Conservation (phyloP, 1,284 basidiomycete genomes). For the Melampsora americana region DNA sequence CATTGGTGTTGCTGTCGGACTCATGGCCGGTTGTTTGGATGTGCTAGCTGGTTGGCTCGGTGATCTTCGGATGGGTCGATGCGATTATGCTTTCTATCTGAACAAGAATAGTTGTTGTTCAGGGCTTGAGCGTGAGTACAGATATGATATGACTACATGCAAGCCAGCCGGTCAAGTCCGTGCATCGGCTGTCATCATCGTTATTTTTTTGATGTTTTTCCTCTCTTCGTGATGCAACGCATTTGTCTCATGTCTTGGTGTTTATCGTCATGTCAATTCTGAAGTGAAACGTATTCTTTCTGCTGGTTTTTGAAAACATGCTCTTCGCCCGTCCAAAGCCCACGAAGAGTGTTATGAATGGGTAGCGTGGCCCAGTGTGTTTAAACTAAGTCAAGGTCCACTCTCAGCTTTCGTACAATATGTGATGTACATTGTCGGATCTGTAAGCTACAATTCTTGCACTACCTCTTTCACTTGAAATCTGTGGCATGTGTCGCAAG, state of each 20-base stretch:
- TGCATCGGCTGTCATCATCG: neutral
- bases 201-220: neutral
- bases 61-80: conserved; percentile 68
- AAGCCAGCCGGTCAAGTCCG: neutral
- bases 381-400: conserved; percentile 14
- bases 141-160: neutral
- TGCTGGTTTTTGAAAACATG: neutral
- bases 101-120: conserved; percentile 70
- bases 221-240: neutral
- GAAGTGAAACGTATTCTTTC: conserved; percentile 1
- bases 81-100: conserved; percentile 69
- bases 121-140: conserved; percentile 65
- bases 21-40: conserved; percentile 70
- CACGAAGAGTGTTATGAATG: conserved; percentile 70
- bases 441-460: conserved; percentile 48
- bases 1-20: conserved; percentile 67
- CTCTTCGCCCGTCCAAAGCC: conserved; percentile 56
- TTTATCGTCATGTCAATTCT: neutral
- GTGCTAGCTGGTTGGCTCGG: conserved; percentile 71
- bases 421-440: conserved; percentile 32
- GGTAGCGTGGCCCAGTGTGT: conserved; percentile 58
- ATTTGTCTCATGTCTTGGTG: too few relatives aligned
- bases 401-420: conserved; percentile 34
- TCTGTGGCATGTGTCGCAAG: too few relatives aligned
- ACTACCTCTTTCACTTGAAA: too few relatives aligned